Percentiles rank a stretch among this genome's conserved stretches.
phyloP scores from a whole-genome alignment of 2,329 filamentous ascomycete genomes.

The Verticillium nonalfalfae region DNA sequence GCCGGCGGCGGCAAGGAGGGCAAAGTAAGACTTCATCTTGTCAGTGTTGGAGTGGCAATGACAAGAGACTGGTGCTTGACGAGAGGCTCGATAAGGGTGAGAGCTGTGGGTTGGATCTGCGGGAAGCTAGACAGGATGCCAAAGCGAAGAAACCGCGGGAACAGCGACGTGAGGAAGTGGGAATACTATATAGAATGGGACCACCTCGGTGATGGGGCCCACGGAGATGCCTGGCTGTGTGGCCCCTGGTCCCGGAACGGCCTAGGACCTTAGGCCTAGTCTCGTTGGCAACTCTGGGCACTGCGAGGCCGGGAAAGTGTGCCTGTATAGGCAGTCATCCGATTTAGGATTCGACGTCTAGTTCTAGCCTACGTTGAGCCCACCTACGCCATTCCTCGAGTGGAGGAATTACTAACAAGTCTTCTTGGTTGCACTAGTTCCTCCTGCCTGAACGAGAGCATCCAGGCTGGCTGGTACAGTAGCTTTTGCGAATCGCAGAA shows the following conservation, averaged over 20 bases:
- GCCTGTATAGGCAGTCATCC: background rate
- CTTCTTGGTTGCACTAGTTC: background rate
- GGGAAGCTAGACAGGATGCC: background rate
- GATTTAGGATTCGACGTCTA: background rate
- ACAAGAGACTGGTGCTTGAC: background rate
- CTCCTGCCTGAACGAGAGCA: background rate
- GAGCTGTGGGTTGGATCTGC: background rate
- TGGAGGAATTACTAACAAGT: background rate
- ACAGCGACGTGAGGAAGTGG: background rate
- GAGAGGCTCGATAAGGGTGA: background rate
- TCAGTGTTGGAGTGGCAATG: background rate
- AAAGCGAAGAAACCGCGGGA: background rate
- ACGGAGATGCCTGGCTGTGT: background rate
- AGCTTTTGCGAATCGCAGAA: background rate
- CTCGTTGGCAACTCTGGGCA: background rate
- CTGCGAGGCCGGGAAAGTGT: background rate
- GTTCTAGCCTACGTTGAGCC: background rate
- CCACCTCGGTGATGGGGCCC: background rate
- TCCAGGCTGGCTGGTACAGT: background rate
- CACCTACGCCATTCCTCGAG: background rate
- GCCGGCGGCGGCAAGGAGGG: background rate
- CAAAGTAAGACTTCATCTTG: conserved; percentile 1
- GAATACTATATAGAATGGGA: background rate
- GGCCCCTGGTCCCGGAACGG: background rate
- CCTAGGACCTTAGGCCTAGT: background rate